Evolutionary conservation across 2,329 filamentous ascomycete species (phyloP).

Genomic region (Colletotrichum gloeosporioides): DNA sequence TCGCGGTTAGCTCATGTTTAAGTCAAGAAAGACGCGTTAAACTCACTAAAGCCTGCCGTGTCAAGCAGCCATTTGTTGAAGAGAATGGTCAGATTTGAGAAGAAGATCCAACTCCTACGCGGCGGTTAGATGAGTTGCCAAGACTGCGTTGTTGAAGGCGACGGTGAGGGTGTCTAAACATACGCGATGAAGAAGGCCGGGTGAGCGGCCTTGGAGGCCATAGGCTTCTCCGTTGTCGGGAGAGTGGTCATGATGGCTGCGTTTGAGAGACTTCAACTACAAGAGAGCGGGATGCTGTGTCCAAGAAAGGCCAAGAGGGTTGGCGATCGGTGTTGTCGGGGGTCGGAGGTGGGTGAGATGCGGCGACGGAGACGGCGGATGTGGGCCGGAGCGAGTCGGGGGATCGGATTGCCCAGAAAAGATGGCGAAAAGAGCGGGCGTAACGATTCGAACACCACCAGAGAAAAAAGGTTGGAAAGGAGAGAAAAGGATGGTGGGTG

Average conservation of each 20-base stretch:
- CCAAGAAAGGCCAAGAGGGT: slow-evolving; percentile 13
- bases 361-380: slow-evolving; percentile 15
- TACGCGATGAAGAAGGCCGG: slow-evolving; percentile 38
- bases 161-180: slow-evolving; percentile 2
- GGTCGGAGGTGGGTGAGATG: neutral
- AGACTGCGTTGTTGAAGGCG: neutral
- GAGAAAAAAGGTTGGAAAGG: neutral
- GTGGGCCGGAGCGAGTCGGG: slow-evolving; percentile 1
- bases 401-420: neutral
- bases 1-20: slow-evolving; percentile 22
- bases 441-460: neutral
- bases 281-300: neutral
- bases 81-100: slow-evolving; percentile 84
- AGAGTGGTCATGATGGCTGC: slow-evolving; percentile 14
- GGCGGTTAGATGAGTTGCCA: neutral
- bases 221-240: slow-evolving; percentile 27
- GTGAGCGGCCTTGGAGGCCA: slow-evolving; percentile 21
- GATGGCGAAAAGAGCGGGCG: neutral
- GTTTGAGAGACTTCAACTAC: neutral
- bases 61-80: slow-evolving; percentile 94
- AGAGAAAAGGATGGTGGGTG: neutral
- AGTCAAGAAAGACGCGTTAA: neutral
- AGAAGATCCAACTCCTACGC: slow-evolving; percentile 75
- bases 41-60: slow-evolving; percentile 74
- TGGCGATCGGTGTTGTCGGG: slow-evolving; percentile 1